phyloP scores from a whole-genome alignment of 495 filamentous ascomycete species.

The Tricharina praecox region DNA sequence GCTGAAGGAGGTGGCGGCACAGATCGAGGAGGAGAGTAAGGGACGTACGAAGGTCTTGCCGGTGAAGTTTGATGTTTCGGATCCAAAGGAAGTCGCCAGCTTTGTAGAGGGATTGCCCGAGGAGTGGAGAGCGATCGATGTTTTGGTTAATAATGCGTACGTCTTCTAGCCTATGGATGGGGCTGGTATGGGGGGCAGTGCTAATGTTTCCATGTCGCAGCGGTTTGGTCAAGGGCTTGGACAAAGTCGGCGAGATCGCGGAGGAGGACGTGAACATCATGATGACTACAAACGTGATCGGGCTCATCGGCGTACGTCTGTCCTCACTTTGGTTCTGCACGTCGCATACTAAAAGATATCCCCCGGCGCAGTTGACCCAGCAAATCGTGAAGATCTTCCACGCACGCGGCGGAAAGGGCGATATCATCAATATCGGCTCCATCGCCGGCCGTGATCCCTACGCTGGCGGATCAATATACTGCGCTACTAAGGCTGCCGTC shows the following conservation, averaged over 20 bases:
- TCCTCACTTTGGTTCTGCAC: background rate
- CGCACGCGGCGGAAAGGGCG: slow-evolving; percentile 64
- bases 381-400: slow-evolving; percentile 73
- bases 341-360: background rate
- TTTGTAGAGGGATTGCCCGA: slow-evolving; percentile 58
- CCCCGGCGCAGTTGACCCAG: slow-evolving; percentile 55
- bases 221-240: slow-evolving; percentile 74
- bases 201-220: too few species aligned
- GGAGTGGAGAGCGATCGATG: slow-evolving; percentile 58
- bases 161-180: slow-evolving; percentile 25
- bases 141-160: slow-evolving; percentile 95
- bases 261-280: slow-evolving; percentile 73
- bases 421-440: slow-evolving; percentile 94
- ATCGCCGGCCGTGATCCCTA: slow-evolving; percentile 89
- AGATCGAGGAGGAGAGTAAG: slow-evolving; percentile 54
- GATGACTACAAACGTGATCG: slow-evolving; percentile 84
- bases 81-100: slow-evolving; percentile 51
- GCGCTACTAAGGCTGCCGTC: slow-evolving; percentile 87
- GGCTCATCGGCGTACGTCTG: slow-evolving; percentile 51
- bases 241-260: slow-evolving; percentile 65
- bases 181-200: slow-evolving; percentile 4
- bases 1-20: slow-evolving; percentile 53
- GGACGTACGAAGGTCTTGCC: slow-evolving; percentile 65
- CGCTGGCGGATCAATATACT: slow-evolving; percentile 84
- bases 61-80: slow-evolving; percentile 74